phyloP scores from a whole-genome alignment of 371 early-diverging fungal species.

The Zychaea mexicana region DNA sequence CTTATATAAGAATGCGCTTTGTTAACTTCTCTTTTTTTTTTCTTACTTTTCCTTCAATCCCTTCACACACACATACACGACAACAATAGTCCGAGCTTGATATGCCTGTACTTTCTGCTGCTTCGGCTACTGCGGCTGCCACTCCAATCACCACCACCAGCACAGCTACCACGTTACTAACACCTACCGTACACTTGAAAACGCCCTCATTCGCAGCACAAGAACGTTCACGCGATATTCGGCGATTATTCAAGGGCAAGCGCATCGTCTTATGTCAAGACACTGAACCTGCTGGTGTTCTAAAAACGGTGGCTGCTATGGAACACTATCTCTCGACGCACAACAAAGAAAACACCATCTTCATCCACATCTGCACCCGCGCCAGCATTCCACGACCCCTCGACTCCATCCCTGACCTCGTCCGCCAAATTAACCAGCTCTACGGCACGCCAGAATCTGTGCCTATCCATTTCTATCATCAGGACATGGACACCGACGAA shows the following conservation, averaged over 20 bases:
- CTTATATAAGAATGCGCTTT: background rate
- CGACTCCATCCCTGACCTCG: constrained; percentile 21
- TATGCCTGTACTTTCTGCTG: constrained; percentile 7
- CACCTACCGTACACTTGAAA: background rate
- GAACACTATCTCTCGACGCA: constrained; percentile 11
- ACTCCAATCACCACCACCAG: too few species aligned
- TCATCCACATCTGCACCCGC: constrained; percentile 12
- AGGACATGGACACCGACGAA: constrained; percentile 21
- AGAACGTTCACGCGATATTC: constrained; percentile 4
- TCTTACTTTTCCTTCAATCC: background rate
- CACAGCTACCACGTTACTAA: background rate
- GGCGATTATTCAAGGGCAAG: constrained; percentile 15
- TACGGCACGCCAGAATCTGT: constrained; percentile 22
- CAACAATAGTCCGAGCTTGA: background rate
- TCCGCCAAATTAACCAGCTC: constrained; percentile 28
- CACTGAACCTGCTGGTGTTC: constrained; percentile 8
- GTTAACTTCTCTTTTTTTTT: constrained; percentile 2
- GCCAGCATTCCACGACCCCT: constrained; percentile 7
- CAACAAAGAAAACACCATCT: background rate
- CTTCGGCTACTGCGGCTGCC: background rate
- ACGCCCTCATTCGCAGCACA: background rate
- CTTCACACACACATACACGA: background rate
- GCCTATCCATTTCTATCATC: constrained; percentile 29
- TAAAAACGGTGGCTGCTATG: constrained; percentile 15
- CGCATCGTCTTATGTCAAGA: constrained; percentile 22